Base-by-base conservation (phyloP, 306 rosid genomes). In the Dalbergia cochinchinensis region DNA sequence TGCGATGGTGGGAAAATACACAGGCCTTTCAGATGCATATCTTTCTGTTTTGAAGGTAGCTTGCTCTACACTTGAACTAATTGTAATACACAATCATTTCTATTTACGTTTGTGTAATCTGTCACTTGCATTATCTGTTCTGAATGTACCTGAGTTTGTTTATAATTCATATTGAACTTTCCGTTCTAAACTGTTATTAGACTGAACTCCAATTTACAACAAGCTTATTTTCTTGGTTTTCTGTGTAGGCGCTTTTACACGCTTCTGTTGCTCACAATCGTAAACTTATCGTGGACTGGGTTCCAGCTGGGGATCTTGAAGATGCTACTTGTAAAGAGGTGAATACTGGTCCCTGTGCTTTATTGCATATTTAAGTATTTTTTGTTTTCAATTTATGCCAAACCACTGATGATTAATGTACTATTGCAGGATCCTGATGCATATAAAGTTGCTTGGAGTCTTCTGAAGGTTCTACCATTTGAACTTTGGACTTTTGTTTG, bases 1-100 rank as follows among this genome's bases (percentile, higher is more conserved):
- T 87, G 97, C 97, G 51, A 90, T 95, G 91, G 98, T 95, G 51
- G 99, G 99, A 82, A 95, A 95, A 79, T 95, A 95, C 78, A 93
- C 99, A 10, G 94, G 91, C 54, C 96, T 95, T 65, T 80, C 92
- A 20, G 99, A 95, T 91, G 88, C 98, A 47, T 95, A 95, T 88
- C 96, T 95, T 76, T 95, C 99, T 82, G 94, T 95, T 57, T 64
- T 88, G 55, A 95, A 93, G 97, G 99, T 95, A 73, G 22, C 54
- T 62, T 69, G 13, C 70, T 67, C 51, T 12, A 1, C 59, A 18
- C 37, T n/a, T 58, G 20, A 16, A 64, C 48, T 7, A 44, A 8
- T 47, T 42, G 19, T 48, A 51, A 22, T 67, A 12, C 71, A 9
- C 58, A 34, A n/a, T 37, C 45, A 15, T 71, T 79, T 55, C 65